Evolutionary conservation across 2,329 filamentous ascomycete species (phyloP).

Genomic region (Rhinocladiella mackenziei): DNA sequence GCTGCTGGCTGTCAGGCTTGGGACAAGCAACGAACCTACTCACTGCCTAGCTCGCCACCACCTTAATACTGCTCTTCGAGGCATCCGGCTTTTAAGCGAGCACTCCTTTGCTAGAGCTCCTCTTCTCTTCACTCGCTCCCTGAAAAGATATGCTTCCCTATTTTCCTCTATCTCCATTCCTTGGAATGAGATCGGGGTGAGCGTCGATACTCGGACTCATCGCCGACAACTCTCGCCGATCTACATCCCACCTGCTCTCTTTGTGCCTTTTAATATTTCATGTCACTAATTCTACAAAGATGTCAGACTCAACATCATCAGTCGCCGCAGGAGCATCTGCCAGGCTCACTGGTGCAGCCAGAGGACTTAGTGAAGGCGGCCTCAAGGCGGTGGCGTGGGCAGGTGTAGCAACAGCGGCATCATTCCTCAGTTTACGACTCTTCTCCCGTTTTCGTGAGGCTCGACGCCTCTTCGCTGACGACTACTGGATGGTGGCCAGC

Average conservation of each 20-base stretch:
- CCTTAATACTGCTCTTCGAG: too few relatives aligned
- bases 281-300: not conserved
- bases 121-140: too few relatives aligned
- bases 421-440: constrained; percentile 2
- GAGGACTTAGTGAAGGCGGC: not conserved
- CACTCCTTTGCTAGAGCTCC: too few relatives aligned
- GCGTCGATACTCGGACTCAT: too few relatives aligned
- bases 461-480: constrained; percentile 1
- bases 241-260: not conserved
- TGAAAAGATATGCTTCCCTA: too few relatives aligned
- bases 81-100: too few relatives aligned
- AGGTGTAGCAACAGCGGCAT: constrained; percentile 1
- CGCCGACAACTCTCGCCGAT: not conserved
- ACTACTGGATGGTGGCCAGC: constrained; percentile 3
- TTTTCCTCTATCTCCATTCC: not conserved
- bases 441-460: constrained; percentile 5
- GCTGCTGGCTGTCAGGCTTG: too few relatives aligned
- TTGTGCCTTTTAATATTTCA: not conserved
- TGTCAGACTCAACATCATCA: not conserved
- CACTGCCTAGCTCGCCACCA: too few relatives aligned
- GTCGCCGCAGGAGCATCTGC: not conserved
- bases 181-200: too few relatives aligned
- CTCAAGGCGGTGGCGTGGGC: constrained; percentile 4
- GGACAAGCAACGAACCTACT: too few relatives aligned
- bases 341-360: not conserved